Evolutionary conservation across 345 rosid species (phyloP), one percentile per base, ranked within the genome.

Genomic region (Lepidium africanum): DNA sequence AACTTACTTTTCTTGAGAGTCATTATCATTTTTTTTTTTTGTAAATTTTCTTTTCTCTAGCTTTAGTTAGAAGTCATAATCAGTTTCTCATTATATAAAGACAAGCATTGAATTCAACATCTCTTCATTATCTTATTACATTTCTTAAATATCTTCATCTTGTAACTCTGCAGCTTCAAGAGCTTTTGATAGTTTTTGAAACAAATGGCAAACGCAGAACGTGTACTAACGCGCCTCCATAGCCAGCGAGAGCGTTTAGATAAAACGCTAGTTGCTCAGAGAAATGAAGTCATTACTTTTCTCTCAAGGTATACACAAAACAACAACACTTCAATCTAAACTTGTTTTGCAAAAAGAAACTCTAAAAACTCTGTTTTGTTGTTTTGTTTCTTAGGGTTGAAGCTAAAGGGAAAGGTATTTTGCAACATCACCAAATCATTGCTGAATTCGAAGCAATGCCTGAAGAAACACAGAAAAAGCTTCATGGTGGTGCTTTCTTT

Each of bases 221-320:
- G 80, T 49, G 70, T 70, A 5, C 40, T 89, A 66, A 87, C 92
- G 51, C 89, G 89, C 36, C 81, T 75, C 25, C 86, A 82, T 65
- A 86, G 92, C 76, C 82, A 87, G 43, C 83, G 93, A 40, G 90
- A 86, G 71, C 98, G 90, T 61, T 70, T 92, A 76, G 90, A 85
- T 33, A 86, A 81, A 30, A 87, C 96, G n/a, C 90, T 92, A 7
- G 51, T 75, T 53, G 70, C 83, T 67, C 79, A 86, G 51, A 84
- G 90, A 56, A 81, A 92, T 45, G 90, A 86, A 56, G 80, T 89
- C 35, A 76, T 86, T 72, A 82, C 94, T 49, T 82, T 92, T 40
- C 84, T 92, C 14, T 66, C 97, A 12, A 83, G 96, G 96, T 88
- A 78, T 27, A 6, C 17, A 36, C 35, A 16, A 6, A 7, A 40